Base-by-base conservation (phyloP, 1,284 basidiomycete species). In the Puccinia sorghi region DNA sequence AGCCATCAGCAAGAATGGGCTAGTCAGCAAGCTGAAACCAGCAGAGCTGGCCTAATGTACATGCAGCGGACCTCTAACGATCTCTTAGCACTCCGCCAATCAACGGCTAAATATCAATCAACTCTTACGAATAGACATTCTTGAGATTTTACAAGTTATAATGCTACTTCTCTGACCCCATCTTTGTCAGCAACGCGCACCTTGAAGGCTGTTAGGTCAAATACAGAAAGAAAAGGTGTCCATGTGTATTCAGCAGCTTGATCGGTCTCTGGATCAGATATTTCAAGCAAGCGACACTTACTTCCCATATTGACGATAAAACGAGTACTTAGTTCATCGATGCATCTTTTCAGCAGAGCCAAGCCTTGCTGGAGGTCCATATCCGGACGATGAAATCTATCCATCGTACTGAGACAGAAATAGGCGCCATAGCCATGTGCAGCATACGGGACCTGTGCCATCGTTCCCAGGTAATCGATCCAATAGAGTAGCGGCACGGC, bases 351-450 rank as follows among this genome's bases (percentile, higher is more conserved):
- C 80, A 99, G 86, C 6, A 91, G 89, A 0, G 89, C 92, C 27
- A 98, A 85, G 6, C 93, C 97, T 83, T 97, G 92, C 81, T 94
- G 92, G 32, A 94, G 85, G 0, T 88, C 84, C 67, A 90, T 92
- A 78, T 93, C 90, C 0, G 93, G 94, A 83, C 92, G 88, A 83
- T 95, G 93, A 72, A 83, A 77, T 50, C 74, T 56, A 84, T 99
- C 96, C 81, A 99, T 88, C 83, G 95, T 92, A 88, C 91, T 91
- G 82, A 98, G 87, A 25, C 90, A 91, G 84, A 99, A 96, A 86
- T 95, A 96, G 80, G 91, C 89, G 52, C 94, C 96, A 84, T 98
- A 95, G 1, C 96, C 97, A 84, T 98, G 96, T 0, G 94, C 94
- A 8, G 90, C 95, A 84, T 95, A 99, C 0, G 95, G 94, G 6